phyloP scores from a whole-genome alignment of 2,329 filamentous ascomycete genomes.

The Fusarium solani-melongenae region DNA sequence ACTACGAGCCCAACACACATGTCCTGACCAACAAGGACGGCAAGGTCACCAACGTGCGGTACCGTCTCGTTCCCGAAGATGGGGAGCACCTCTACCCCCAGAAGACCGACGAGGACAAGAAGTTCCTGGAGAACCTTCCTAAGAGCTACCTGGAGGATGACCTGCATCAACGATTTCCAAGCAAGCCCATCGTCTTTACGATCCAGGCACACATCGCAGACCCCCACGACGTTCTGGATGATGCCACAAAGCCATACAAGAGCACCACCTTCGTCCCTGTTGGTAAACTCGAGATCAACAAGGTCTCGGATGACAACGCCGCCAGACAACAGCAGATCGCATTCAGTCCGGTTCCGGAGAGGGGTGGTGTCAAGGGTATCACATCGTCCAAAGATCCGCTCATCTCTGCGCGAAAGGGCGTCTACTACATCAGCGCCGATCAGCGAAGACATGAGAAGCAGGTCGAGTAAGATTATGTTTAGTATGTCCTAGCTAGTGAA shows the following conservation, averaged over 20 bases:
- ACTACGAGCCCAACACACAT: slow-evolving; percentile 29
- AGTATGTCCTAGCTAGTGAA: not conserved
- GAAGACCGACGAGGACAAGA: not conserved
- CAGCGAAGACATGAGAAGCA: slow-evolving; percentile 15
- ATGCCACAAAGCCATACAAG: slow-evolving; percentile 1
- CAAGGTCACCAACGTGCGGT: slow-evolving; percentile 10
- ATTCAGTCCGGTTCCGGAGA: slow-evolving; percentile 11
- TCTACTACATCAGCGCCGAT: slow-evolving; percentile 21
- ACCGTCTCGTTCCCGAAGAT: slow-evolving; percentile 11
- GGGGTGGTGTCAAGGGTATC: slow-evolving; percentile 13
- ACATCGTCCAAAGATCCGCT: slow-evolving; percentile 6
- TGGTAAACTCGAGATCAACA: slow-evolving; percentile 21
- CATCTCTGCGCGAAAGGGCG: slow-evolving; percentile 11
- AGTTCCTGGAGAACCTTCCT: not conserved
- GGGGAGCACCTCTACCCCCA: slow-evolving; percentile 16
- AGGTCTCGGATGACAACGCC: slow-evolving; percentile 9
- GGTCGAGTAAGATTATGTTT: not conserved
- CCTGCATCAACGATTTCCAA: slow-evolving; percentile 1
- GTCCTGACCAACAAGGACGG: slow-evolving; percentile 18
- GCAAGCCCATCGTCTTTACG: slow-evolving; percentile 19
- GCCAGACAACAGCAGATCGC: slow-evolving; percentile 11
- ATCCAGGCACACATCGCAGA: slow-evolving; percentile 27
- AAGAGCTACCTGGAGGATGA: slow-evolving; percentile 23
- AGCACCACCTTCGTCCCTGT: not conserved
- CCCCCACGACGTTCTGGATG: not conserved